A percentile compares a stretch with the other conserved stretches of the same genome.
Conservation (phyloP, 352 stramenopile genomes). For the Globisporangium parvum region DNA sequence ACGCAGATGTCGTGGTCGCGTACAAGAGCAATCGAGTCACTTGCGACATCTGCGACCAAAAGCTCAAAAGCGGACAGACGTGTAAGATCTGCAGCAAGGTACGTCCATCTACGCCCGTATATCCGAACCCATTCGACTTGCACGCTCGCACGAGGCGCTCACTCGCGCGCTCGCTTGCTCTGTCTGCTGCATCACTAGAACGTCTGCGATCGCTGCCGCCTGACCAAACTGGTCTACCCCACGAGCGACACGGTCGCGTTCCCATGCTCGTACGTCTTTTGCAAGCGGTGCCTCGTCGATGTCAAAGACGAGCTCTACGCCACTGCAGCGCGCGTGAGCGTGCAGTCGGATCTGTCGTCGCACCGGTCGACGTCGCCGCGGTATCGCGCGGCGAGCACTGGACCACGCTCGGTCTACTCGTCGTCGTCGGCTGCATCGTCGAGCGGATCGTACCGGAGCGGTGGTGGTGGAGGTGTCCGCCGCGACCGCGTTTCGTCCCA, state of each 20-base stretch:
- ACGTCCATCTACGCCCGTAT: not conserved
- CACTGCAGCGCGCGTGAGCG: conserved; percentile 27
- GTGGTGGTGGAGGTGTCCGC: conserved; percentile 1
- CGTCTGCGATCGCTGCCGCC: conserved; percentile 55
- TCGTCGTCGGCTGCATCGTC: conserved; percentile 8
- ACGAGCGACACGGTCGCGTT: conserved; percentile 39
- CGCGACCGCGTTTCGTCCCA: not conserved
- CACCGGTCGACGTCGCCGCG: conserved; percentile 15
- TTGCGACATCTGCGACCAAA: conserved; percentile 58
- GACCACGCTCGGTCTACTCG: conserved; percentile 10
- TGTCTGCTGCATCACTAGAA: conserved; percentile 15
- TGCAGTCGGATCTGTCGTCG: conserved; percentile 37
- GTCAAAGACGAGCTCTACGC: conserved; percentile 37
- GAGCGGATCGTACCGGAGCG: conserved; percentile 15
- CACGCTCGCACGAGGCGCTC: not conserved
- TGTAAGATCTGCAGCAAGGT: conserved; percentile 64
- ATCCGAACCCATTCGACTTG: too few relatives aligned
- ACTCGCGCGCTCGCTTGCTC: not conserved
- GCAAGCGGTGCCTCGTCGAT: conserved; percentile 44
- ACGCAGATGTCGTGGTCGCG: conserved; percentile 46
- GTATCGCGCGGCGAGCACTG: conserved; percentile 6
- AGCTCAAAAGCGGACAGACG: conserved; percentile 46
- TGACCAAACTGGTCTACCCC: conserved; percentile 54
- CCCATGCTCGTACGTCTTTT: conserved; percentile 52
- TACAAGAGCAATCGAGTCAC: conserved; percentile 31